Evolutionary conservation across 257 asterid genomes (phyloP).

Genomic region (Plectranthus barbatus): DNA sequence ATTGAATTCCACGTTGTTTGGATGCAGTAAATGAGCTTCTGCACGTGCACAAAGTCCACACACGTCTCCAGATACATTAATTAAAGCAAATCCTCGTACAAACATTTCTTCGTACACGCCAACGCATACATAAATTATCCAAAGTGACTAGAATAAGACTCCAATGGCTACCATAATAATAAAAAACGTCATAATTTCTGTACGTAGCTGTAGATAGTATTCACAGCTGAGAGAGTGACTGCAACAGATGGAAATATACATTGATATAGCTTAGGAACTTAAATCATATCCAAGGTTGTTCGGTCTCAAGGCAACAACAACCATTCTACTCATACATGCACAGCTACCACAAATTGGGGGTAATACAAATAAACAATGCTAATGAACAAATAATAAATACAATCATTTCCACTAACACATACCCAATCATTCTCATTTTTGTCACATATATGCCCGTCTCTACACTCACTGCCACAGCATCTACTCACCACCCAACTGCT

Average conservation of each 20-base stretch:
- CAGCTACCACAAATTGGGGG: constrained; percentile 10
- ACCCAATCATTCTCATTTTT: constrained; percentile 26
- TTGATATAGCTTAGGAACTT: not conserved
- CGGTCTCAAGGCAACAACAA: constrained; percentile 10
- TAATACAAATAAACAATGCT: not conserved
- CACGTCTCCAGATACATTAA: no score
- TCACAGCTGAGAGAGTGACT: not conserved
- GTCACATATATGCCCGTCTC: constrained; percentile 21
- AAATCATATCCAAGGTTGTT: not conserved
- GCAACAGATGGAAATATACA: not conserved
- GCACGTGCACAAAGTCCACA: not conserved
- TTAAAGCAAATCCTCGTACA: not conserved
- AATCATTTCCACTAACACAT: not conserved
- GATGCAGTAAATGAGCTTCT: not conserved
- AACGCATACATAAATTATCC: no score
- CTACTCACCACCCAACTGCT: not conserved
- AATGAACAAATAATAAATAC: constrained; percentile 29
- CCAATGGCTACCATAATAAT: no score
- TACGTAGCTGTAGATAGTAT: no score
- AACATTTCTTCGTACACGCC: no score
- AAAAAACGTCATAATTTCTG: no score
- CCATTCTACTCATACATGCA: constrained; percentile 19
- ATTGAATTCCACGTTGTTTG: not conserved
- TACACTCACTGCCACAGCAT: constrained; percentile 16
- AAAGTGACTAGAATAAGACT: no score